Conservation (phyloP, 1,284 basidiomycete species). For the Leccinum ponderosum region DNA sequence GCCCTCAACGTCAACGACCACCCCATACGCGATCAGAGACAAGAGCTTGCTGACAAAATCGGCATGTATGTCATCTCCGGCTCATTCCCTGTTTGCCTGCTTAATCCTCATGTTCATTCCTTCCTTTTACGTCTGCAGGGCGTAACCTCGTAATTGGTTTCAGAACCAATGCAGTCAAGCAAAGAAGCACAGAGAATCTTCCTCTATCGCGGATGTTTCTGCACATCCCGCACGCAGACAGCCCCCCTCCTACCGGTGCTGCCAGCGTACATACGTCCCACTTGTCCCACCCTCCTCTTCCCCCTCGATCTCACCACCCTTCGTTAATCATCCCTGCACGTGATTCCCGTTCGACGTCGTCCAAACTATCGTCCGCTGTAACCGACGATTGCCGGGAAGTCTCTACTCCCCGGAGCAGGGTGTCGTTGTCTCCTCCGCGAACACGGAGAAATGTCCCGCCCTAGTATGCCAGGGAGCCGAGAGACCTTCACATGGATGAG, state of each 20-base stretch:
- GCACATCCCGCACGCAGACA: slow-evolving; percentile 24
- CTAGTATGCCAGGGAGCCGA: slow-evolving; percentile 38
- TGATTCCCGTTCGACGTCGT: slow-evolving; percentile 16
- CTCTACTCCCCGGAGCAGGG: slow-evolving; percentile 24
- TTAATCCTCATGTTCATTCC: slow-evolving; percentile 13
- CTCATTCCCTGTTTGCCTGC: slow-evolving; percentile 11
- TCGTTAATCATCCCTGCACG: slow-evolving; percentile 28
- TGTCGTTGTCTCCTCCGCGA: slow-evolving; percentile 37
- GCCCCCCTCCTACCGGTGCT: slow-evolving; percentile 10
- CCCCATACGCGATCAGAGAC: slow-evolving; percentile 64
- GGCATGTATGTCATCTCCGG: slow-evolving; percentile 59
- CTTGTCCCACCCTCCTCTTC: slow-evolving; percentile 34
- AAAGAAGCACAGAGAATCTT: slow-evolving; percentile 55
- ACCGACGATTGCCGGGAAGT: slow-evolving; percentile 31
- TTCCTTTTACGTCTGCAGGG: slow-evolving; percentile 57
- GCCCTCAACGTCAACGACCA: slow-evolving; percentile 59
- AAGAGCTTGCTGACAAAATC: slow-evolving; percentile 61
- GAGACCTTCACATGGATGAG: slow-evolving; percentile 31
- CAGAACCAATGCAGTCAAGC: slow-evolving; percentile 78
- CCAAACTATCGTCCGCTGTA: slow-evolving; percentile 31
- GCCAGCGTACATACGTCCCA: slow-evolving; percentile 14
- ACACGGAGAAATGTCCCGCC: slow-evolving; percentile 46
- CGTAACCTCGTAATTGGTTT: slow-evolving; percentile 82
- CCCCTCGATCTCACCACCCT: slow-evolving; percentile 46
- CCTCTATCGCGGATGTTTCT: slow-evolving; percentile 29